Percentiles rank a stretch among this genome's conserved stretches.
Conservation (phyloP, 352 stramenopile species). For the Phytophthora pinifolia region DNA sequence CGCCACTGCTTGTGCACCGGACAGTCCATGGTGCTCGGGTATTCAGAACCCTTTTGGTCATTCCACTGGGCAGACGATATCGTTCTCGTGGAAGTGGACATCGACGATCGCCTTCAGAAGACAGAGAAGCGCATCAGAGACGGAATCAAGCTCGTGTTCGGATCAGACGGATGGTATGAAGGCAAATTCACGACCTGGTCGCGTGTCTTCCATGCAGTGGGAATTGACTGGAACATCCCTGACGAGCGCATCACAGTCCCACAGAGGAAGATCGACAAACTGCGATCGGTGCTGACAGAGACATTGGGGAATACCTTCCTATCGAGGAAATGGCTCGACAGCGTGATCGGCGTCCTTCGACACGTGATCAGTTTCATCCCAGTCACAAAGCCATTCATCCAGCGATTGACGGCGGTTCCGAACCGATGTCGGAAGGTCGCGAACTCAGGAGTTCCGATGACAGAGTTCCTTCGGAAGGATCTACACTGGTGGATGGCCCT, state of each 20-base stretch:
- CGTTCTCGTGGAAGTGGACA: slow-evolving; percentile 4
- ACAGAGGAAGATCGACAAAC: slow-evolving; percentile 3
- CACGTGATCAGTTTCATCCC: slow-evolving; percentile 15
- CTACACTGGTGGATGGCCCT: slow-evolving; percentile 2
- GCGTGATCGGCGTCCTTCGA: not conserved
- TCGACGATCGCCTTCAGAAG: not conserved
- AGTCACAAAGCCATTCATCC: slow-evolving; percentile 13
- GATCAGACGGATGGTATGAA: slow-evolving; percentile 11
- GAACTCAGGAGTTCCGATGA: slow-evolving; percentile 1
- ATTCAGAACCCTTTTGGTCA: not conserved
- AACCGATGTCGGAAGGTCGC: not conserved
- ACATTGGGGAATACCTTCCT: no score
- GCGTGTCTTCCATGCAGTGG: not conserved
- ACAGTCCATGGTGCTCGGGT: not conserved
- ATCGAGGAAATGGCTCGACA: not conserved
- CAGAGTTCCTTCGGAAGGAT: slow-evolving; percentile 6
- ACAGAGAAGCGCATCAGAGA: not conserved
- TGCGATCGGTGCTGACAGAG: no score
- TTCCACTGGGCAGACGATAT: slow-evolving; percentile 9
- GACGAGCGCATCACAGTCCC: not conserved
- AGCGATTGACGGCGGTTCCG: not conserved
- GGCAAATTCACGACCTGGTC: slow-evolving; percentile 15
- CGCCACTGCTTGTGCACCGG: not conserved
- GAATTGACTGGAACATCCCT: slow-evolving; percentile 9
- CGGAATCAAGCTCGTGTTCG: slow-evolving; percentile 9